A percentile compares a stretch with the other conserved stretches of the same genome.
These are phyloP conservation scores for Aquilaria agallochum DNA, from an alignment of 441 rosid species.

Conservation along the genomic window DNA sequence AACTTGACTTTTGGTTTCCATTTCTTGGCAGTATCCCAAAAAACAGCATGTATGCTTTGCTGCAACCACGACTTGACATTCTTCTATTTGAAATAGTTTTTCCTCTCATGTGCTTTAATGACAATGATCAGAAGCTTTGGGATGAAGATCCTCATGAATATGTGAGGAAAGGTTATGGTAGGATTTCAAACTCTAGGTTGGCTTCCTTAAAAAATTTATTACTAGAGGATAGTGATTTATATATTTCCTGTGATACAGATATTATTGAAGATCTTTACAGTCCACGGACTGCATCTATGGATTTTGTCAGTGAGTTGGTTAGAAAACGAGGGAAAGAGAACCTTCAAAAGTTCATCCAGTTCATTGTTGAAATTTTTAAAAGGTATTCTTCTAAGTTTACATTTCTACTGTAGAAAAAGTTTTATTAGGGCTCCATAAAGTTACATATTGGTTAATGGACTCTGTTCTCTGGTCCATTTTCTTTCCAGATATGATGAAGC, in stretches of 20 bases:
- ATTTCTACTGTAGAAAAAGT: neutral
- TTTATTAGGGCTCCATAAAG: no score
- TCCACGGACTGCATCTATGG: constrained; percentile 82
- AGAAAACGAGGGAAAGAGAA: constrained; percentile 82
- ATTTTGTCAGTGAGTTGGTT: constrained; percentile 80
- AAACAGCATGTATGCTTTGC: constrained; percentile 74
- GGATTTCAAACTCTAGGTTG: constrained; percentile 24
- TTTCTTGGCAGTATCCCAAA: constrained; percentile 57
- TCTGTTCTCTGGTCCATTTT: constrained; percentile 6
- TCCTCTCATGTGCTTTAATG: constrained; percentile 96
- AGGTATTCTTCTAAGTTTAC: constrained; percentile 34
- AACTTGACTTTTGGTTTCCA: neutral
- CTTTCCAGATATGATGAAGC: constrained; percentile 54
- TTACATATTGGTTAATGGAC: neutral
- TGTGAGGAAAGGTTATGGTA: constrained; percentile 99
- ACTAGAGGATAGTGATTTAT: constrained; percentile 9
- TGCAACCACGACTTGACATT: constrained; percentile 84
- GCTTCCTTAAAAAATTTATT: constrained; percentile 9
- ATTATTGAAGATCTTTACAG: constrained; percentile 82
- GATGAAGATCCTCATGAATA: constrained; percentile 99
- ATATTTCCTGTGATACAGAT: constrained; percentile 34
- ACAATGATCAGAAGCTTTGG: constrained; percentile 99
- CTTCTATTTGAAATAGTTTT: constrained; percentile 93
- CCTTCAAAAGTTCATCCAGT: constrained; percentile 70
- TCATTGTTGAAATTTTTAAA: constrained; percentile 60